phyloP scores from a whole-genome alignment of 768 basidiomycete species.

The Tremella fuciformis region DNA sequence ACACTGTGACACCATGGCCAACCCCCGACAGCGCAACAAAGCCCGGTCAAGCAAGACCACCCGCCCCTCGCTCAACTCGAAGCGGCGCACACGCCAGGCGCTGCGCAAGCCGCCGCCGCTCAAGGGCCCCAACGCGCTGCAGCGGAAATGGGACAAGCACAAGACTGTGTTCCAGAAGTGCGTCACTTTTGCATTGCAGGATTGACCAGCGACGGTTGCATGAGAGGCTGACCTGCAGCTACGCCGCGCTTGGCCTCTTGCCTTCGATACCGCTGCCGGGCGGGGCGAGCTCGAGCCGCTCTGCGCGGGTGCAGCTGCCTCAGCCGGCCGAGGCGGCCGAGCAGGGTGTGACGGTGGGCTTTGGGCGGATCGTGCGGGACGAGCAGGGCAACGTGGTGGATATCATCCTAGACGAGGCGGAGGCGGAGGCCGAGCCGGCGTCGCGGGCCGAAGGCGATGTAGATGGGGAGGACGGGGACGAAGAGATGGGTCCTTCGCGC shows the following conservation, averaged over 20 bases:
- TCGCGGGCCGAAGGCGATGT: constrained; percentile 29
- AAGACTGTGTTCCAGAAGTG: constrained; percentile 93
- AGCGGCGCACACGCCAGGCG: constrained; percentile 65
- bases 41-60: constrained; percentile 71
- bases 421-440: constrained; percentile 52
- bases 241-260: constrained; percentile 49
- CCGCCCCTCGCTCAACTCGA: constrained; percentile 59
- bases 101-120: constrained; percentile 72
- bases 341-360: constrained; percentile 56
- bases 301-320: constrained; percentile 32
- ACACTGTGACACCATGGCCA: constrained; percentile 64
- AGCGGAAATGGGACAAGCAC: constrained; percentile 78
- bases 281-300: constrained; percentile 25
- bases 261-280: constrained; percentile 43
- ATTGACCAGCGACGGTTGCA: not conserved
- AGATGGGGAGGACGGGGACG: constrained; percentile 21
- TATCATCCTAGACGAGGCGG: constrained; percentile 64
- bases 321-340: constrained; percentile 6
- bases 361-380: constrained; percentile 79
- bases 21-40: constrained; percentile 90
- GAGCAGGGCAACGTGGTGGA: constrained; percentile 69
- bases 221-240: constrained; percentile 27
- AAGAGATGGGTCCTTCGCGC: constrained; percentile 1
- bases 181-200: constrained; percentile 41
- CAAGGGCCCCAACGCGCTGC: constrained; percentile 73